Conservation (phyloP, 345 rosid genomes). For the Aethionema arabicum region DNA sequence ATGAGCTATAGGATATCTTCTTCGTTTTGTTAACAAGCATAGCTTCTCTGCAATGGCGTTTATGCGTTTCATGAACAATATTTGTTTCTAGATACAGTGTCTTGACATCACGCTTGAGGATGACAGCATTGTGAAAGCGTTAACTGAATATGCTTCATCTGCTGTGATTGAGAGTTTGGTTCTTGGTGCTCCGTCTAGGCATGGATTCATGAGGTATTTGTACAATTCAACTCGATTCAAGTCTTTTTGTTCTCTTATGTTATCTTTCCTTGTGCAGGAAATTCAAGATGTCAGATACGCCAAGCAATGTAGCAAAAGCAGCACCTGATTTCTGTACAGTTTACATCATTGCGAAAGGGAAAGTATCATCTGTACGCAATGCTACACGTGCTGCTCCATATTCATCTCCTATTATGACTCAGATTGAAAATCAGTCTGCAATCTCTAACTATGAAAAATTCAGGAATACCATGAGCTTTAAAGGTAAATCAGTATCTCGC, state of each 20-base stretch:
- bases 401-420: conserved; percentile 57
- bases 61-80: background rate
- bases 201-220: conserved; percentile 66
- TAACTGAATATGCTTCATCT: conserved; percentile 67
- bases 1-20: conserved; percentile 14
- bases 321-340: conserved; percentile 89
- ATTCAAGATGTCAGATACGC: conserved; percentile 63
- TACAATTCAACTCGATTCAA: background rate
- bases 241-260: conserved; percentile 2
- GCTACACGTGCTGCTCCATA: conserved; percentile 64
- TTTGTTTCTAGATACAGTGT: conserved; percentile 50
- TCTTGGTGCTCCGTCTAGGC: conserved; percentile 70
- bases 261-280: conserved; percentile 40
- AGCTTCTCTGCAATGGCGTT: background rate
- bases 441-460: conserved; percentile 34
- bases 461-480: conserved; percentile 41
- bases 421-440: conserved; percentile 44
- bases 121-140: conserved; percentile 58
- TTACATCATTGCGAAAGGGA: conserved; percentile 75
- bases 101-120: conserved; percentile 67
- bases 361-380: conserved; percentile 53
- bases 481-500: conserved; percentile 45
- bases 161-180: conserved; percentile 76
- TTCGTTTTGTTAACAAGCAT: background rate
- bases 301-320: conserved; percentile 56